Conservation (phyloP, 73 alveolate species). For the Effrenium voratum region DNA sequence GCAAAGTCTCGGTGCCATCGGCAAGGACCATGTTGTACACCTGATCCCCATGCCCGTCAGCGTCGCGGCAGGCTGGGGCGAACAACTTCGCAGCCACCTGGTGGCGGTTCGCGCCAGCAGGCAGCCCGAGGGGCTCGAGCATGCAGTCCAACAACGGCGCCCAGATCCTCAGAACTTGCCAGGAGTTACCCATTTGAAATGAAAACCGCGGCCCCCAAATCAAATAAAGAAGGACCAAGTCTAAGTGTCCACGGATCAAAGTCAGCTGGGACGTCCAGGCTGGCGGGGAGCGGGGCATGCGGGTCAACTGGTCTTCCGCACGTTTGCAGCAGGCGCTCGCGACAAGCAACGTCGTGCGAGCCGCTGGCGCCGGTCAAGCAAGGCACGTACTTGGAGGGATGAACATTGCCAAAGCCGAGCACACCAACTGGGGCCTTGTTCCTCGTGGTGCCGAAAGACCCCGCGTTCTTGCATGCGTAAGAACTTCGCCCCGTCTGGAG, state of each 20-base stretch:
- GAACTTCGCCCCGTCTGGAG: neutral
- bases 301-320: slow-evolving; percentile 2
- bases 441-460: neutral
- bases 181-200: neutral
- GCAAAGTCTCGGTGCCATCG: neutral
- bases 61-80: neutral
- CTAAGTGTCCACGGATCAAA: neutral
- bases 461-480: slow-evolving; percentile 1
- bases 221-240: too few relatives aligned
- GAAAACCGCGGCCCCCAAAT: neutral
- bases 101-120: neutral
- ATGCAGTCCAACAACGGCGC: neutral
- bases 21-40: neutral
- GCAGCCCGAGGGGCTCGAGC: neutral
- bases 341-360: neutral
- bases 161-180: neutral
- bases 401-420: neutral
- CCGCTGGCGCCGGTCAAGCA: neutral
- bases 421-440: neutral
- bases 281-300: neutral
- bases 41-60: neutral
- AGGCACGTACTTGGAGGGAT: neutral
- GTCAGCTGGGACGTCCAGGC: neutral
- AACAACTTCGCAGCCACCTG: neutral
- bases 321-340: neutral